Evolutionary conservation across 148 eudicot species (phyloP).

Genomic region (Persicaria maculosa): DNA sequence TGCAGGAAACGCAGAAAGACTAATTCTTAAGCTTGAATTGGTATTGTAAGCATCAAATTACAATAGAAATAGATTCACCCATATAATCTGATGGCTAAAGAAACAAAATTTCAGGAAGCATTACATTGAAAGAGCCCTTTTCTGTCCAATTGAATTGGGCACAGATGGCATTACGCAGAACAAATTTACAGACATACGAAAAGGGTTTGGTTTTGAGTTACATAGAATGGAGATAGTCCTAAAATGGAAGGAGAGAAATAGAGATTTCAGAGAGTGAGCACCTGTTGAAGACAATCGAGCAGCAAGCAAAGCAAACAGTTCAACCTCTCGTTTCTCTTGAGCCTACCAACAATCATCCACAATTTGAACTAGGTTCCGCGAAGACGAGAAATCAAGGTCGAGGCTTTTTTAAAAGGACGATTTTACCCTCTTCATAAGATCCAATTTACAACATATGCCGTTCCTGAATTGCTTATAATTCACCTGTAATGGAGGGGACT

Average conservation of each 20-base stretch:
- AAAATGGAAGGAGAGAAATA: neutral
- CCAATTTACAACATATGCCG: neutral
- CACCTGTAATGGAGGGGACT: neutral
- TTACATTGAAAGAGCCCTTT: neutral
- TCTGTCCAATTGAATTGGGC: too few species aligned
- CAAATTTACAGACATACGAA: neutral
- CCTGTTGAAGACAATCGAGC: conserved; percentile 3
- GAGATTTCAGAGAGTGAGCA: neutral
- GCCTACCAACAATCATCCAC: conserved; percentile 8
- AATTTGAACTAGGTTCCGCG: conserved; percentile 4
- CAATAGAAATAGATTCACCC: neutral
- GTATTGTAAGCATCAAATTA: neutral
- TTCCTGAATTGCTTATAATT: neutral
- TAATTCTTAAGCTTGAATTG: neutral
- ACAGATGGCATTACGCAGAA: neutral
- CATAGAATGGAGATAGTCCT: neutral
- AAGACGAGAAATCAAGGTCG: neutral
- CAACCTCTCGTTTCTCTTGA: too few species aligned
- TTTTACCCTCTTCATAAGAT: neutral
- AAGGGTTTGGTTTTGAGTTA: neutral
- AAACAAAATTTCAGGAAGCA: neutral
- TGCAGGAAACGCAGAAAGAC: neutral
- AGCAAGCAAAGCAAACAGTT: neutral
- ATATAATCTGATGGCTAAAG: neutral
- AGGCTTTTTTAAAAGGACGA: neutral